Conservation (phyloP, 768 basidiomycete species). For the Galerina marginata region DNA sequence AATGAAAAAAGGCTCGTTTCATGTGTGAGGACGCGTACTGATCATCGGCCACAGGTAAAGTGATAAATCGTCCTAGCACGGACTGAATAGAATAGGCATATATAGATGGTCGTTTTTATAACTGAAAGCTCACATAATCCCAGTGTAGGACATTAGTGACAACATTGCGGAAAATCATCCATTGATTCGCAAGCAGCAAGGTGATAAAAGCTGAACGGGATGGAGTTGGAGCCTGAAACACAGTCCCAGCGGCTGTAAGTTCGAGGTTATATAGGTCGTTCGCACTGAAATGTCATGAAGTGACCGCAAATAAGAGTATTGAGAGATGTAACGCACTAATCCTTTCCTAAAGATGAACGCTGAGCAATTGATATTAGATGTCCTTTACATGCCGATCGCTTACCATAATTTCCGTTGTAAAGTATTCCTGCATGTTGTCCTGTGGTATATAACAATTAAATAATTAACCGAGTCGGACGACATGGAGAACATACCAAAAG, state of each 20-base stretch:
- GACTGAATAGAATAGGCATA: slow-evolving; percentile 45
- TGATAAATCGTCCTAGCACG: slow-evolving; percentile 64
- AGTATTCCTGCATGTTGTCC: slow-evolving; percentile 63
- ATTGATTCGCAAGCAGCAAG: slow-evolving; percentile 59
- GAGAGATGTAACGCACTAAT: slow-evolving; percentile 37
- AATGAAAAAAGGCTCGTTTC: neutral
- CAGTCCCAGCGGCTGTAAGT: slow-evolving; percentile 62
- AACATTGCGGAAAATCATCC: slow-evolving; percentile 73
- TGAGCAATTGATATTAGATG: no score
- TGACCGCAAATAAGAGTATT: neutral
- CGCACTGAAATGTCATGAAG: slow-evolving; percentile 37
- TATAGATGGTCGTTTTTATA: slow-evolving; percentile 1
- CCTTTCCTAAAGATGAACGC: slow-evolving; percentile 37
- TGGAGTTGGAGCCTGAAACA: slow-evolving; percentile 48
- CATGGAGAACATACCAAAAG: slow-evolving; percentile 39
- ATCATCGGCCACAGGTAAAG: slow-evolving; percentile 56
- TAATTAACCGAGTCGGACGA: neutral
- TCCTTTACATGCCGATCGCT: slow-evolving; percentile 12
- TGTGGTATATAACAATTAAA: slow-evolving; percentile 9
- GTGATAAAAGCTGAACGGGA: slow-evolving; percentile 54
- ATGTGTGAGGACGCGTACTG: slow-evolving; percentile 34
- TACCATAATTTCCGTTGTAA: slow-evolving; percentile 73
- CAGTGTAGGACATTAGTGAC: slow-evolving; percentile 62
- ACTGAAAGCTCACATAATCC: slow-evolving; percentile 60
- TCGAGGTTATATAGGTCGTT: slow-evolving; percentile 67